These are phyloP conservation scores for Hericium coralloides DNA, from an alignment of 768 basidiomycete genomes.

Conservation along the genomic window DNA sequence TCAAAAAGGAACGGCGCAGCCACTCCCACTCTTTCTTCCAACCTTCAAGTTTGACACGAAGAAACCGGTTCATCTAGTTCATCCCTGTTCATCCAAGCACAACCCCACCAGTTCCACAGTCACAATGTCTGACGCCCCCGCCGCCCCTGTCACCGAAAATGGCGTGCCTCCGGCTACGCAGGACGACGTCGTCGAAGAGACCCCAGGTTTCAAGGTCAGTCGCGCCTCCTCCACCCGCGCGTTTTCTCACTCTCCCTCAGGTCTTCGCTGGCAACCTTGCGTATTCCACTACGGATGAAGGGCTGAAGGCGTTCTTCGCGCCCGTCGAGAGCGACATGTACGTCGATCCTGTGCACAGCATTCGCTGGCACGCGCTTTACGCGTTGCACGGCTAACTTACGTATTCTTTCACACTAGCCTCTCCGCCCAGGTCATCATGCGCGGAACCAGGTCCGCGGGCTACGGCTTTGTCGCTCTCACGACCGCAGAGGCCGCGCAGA, in stretches of 20 bases:
- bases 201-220: conserved; percentile 71
- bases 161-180: conserved; percentile 78
- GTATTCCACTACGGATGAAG: conserved; percentile 89
- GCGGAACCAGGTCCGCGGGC: conserved; percentile 78
- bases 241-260: conserved; percentile 28
- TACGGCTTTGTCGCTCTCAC: conserved; percentile 89
- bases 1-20: conserved; percentile 12
- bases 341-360: conserved; percentile 27
- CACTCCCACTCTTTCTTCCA: conserved; percentile 39
- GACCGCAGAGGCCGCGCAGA: conserved; percentile 74
- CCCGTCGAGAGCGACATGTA: conserved; percentile 85
- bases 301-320: conserved; percentile 90
- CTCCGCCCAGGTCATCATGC: conserved; percentile 80
- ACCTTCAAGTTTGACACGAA: conserved; percentile 81
- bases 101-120: conserved; percentile 44
- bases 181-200: conserved; percentile 57
- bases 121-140: conserved; percentile 88
- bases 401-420: conserved; percentile 36
- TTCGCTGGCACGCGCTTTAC: conserved; percentile 6
- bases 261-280: conserved; percentile 95
- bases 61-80: conserved; percentile 69
- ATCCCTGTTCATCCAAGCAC: conserved; percentile 44
- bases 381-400: conserved; percentile 7
- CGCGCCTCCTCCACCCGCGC: conserved; percentile 15
- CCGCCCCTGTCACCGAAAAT: conserved; percentile 74